Evolutionary conservation across 2,329 filamentous ascomycete species (phyloP), one percentile per base, ranked within the genome.

Genomic region (Pseudogymnoascus sp.): DNA sequence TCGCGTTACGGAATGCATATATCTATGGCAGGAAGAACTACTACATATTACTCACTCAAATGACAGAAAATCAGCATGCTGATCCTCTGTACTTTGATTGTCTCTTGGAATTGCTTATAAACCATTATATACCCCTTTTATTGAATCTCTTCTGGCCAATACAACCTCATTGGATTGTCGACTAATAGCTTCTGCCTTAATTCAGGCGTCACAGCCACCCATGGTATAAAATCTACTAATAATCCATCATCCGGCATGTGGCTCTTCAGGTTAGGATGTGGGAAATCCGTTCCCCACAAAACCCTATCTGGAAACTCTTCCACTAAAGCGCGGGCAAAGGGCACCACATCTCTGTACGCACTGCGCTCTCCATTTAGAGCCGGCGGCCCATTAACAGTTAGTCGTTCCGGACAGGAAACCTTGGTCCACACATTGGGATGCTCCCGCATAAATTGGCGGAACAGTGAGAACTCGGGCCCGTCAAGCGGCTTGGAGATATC

Each of bases 181-280:
- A 65, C 86, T 90, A 69, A 80, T 78, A 0, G 81, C 83, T 2
- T 47, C 42, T 47, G 42, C 42, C 21, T 23, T 47, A 13, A 47
- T 19, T 47, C 42, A 47, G 42, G 42, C 6, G 21, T 47, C 42
- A 47, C 42, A 23, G 42, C 42, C 23, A 47, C 6, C 42, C 42
- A 47, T 47, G 42, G 42, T 47, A 47, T 88, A 87, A 4, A 87
- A 90, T 65, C 83, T 91, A 63, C 77, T 91, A 10, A 78, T 90
- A 50, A 72, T 91, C 19, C 80, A 87, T 17, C 85, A 82, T 1
- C 87, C 88, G 0, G 84, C 7, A 80, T 83, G 62, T 91, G 87
- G 87, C 66, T 90, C 64, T 87, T 89, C 76, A 85, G 90, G 42
- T 47, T 47, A 47, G 42, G 42, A 15, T 47, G 42, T 47, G 42